phyloP scores from a whole-genome alignment of 495 filamentous ascomycete genomes.

The Lasiosphaeria miniovina region DNA sequence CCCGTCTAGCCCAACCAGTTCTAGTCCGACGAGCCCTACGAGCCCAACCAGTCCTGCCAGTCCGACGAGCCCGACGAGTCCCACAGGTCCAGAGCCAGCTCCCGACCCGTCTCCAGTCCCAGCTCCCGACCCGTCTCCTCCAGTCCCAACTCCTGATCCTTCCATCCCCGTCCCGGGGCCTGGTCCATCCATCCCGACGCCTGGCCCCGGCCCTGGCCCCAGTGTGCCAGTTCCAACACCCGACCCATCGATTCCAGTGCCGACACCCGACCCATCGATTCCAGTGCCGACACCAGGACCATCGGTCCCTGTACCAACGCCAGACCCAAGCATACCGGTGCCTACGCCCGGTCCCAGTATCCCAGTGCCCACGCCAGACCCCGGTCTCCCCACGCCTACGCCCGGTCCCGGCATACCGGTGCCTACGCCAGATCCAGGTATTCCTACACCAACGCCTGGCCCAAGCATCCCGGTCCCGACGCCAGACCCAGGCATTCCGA shows the following conservation, averaged over 20 bases:
- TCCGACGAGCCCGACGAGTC: no score
- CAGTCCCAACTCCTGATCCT: no score
- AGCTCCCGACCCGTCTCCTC: no score
- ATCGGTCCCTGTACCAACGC: neutral
- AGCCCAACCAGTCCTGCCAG: no score
- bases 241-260: neutral
- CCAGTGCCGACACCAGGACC: neutral
- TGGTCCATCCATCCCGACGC: no score
- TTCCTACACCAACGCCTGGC: neutral
- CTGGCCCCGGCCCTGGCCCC: no score
- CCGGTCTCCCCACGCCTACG: neutral
- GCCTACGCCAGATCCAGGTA: neutral
- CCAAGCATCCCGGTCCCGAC: neutral
- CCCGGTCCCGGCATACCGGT: neutral
- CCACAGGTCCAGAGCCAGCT: no score
- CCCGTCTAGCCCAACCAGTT: no score
- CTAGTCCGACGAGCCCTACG: no score
- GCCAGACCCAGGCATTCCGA: neutral
- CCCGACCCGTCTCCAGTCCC: no score
- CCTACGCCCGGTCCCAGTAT: neutral
- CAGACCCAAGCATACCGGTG: neutral
- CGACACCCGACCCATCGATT: neutral
- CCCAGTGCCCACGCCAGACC: neutral
- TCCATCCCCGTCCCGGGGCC: no score
- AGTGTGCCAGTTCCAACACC: no score